phyloP scores from a whole-genome alignment of 2,329 filamentous ascomycete species.

The Neofusicoccum kwambonambiense region DNA sequence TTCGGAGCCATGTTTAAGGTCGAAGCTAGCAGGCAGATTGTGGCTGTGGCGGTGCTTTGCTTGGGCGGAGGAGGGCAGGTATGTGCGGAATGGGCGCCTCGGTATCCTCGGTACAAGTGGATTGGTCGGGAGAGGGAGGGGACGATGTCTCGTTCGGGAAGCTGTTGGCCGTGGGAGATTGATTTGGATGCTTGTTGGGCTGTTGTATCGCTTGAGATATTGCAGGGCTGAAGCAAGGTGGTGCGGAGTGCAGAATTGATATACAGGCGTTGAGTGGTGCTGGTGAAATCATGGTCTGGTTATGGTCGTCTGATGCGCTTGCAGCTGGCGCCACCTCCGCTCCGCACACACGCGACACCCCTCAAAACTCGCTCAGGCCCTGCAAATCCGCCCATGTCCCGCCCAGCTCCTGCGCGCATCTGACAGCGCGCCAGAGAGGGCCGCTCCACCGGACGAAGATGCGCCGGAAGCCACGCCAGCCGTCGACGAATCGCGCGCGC shows the following conservation, averaged over 20 bases:
- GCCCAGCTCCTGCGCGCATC: not conserved
- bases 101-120: constrained; percentile 4
- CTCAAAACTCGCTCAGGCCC: not conserved
- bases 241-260: not conserved
- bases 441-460: constrained; percentile 4
- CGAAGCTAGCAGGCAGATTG: not conserved
- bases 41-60: constrained; percentile 7
- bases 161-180: not conserved
- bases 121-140: not conserved
- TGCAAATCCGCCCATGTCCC: not conserved
- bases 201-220: not conserved
- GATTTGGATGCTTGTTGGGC: not conserved
- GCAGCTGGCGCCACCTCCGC: constrained; percentile 8
- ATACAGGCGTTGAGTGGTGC: not conserved
- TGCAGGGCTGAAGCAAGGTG: not conserved
- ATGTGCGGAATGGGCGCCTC: not conserved
- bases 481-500: no score
- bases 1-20: constrained; percentile 8
- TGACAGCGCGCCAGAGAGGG: not conserved
- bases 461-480: not conserved
- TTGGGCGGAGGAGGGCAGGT: not conserved
- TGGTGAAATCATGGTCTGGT: constrained; percentile 3
- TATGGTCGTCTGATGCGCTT: constrained; percentile 8
- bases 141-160: not conserved
- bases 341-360: constrained; percentile 2